Percentiles rank a stretch among this genome's conserved stretches.
Evolutionary conservation across 2,329 filamentous ascomycete genomes (phyloP).

Genomic region (Exserohilum turcica): DNA sequence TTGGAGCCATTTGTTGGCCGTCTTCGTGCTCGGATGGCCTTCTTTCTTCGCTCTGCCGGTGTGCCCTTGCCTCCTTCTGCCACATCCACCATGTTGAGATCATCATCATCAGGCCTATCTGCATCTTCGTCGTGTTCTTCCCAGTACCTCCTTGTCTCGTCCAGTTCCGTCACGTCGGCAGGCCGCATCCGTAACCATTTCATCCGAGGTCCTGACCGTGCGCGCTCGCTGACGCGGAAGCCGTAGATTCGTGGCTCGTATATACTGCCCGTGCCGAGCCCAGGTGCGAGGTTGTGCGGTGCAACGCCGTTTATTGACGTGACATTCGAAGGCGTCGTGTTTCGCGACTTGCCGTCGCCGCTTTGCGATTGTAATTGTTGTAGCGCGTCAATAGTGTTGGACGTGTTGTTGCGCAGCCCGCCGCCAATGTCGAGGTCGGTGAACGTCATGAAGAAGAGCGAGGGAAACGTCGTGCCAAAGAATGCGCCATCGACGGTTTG

Average conservation of each 20-base stretch:
- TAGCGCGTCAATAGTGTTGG: slow-evolving; percentile 42
- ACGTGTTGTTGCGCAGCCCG: slow-evolving; percentile 65
- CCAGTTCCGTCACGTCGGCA: slow-evolving; percentile 76
- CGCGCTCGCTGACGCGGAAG: slow-evolving; percentile 89
- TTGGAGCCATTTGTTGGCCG: slow-evolving; percentile 41
- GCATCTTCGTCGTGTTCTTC: slow-evolving; percentile 49
- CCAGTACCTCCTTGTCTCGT: slow-evolving; percentile 65
- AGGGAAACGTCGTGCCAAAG: slow-evolving; percentile 96
- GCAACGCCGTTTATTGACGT: slow-evolving; percentile 80
- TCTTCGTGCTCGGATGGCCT: slow-evolving; percentile 44
- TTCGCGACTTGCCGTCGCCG: slow-evolving; percentile 40
- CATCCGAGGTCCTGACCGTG: slow-evolving; percentile 91
- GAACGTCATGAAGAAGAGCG: slow-evolving; percentile 97
- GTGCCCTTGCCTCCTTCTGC: slow-evolving; percentile 37
- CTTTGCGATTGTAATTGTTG: slow-evolving; percentile 45
- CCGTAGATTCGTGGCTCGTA: slow-evolving; percentile 97
- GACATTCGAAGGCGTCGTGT: slow-evolving; percentile 42
- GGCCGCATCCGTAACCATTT: slow-evolving; percentile 92
- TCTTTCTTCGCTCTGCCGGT: slow-evolving; percentile 43
- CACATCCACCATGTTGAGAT: slow-evolving; percentile 48
- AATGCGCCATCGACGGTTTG: slow-evolving; percentile 97
- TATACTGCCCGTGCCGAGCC: slow-evolving; percentile 78
- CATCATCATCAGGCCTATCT: slow-evolving; percentile 45
- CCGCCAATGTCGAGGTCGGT: slow-evolving; percentile 87
- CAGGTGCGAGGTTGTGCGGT: slow-evolving; percentile 84